These are phyloP conservation scores for Ophiostoma triangulosporum DNA, from an alignment of 2,329 filamentous ascomycete genomes.

Conservation along the genomic window DNA sequence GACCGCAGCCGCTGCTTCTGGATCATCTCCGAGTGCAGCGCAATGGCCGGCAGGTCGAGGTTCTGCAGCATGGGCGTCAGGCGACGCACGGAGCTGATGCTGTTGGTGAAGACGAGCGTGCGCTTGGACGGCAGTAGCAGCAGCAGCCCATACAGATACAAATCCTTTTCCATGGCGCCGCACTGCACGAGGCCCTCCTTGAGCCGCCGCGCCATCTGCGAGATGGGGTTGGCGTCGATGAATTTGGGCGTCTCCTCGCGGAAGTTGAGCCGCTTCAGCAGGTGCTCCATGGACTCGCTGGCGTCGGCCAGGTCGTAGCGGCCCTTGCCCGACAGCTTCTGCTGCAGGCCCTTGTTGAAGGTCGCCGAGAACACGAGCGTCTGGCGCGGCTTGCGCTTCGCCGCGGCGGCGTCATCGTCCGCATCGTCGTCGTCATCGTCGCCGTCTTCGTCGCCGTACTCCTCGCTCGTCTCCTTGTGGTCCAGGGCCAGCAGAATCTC, in stretches of 20 bases:
- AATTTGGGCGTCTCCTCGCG: slow-evolving; percentile 73
- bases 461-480: slow-evolving; percentile 46
- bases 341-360: slow-evolving; percentile 81
- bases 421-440: slow-evolving; percentile 31
- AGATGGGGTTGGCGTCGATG: slow-evolving; percentile 78
- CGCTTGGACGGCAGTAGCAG: slow-evolving; percentile 69
- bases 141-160: slow-evolving; percentile 82
- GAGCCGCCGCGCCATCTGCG: slow-evolving; percentile 75
- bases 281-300: slow-evolving; percentile 79
- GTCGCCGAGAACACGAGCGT: slow-evolving; percentile 95
- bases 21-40: slow-evolving; percentile 85
- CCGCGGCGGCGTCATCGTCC: slow-evolving; percentile 16
- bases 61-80: slow-evolving; percentile 74
- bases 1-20: slow-evolving; percentile 92
- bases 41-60: slow-evolving; percentile 60
- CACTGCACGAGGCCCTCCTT: slow-evolving; percentile 90
- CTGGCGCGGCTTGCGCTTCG: slow-evolving; percentile 43
- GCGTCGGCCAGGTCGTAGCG: slow-evolving; percentile 55
- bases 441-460: slow-evolving; percentile 30
- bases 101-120: slow-evolving; percentile 88
- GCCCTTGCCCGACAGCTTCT: slow-evolving; percentile 72
- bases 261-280: slow-evolving; percentile 83
- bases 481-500: slow-evolving; percentile 77
- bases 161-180: slow-evolving; percentile 86
- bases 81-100: slow-evolving; percentile 81